Conservation (phyloP, 2,329 filamentous ascomycete genomes). For the Nemania sp. region DNA sequence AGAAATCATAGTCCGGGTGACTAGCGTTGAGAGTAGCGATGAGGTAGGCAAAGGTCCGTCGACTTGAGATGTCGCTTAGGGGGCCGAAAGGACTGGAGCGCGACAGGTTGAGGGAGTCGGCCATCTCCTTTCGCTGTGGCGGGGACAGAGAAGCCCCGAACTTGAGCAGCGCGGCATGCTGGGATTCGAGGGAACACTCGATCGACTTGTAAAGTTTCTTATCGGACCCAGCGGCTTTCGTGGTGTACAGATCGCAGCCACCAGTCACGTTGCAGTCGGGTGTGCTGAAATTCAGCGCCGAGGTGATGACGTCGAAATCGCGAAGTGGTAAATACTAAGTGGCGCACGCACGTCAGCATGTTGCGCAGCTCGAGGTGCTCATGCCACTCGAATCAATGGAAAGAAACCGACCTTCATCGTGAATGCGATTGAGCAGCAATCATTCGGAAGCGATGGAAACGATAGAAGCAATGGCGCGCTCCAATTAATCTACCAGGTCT, state of each 20-base stretch:
- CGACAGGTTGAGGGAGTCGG: slow-evolving; percentile 71
- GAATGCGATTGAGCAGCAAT: slow-evolving; percentile 6
- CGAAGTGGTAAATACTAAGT: slow-evolving; percentile 84
- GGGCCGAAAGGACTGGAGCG: slow-evolving; percentile 91
- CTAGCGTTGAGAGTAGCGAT: slow-evolving; percentile 96
- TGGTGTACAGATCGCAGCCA: slow-evolving; percentile 95
- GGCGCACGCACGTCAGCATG: slow-evolving; percentile 5
- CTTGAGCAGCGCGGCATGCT: slow-evolving; percentile 85
- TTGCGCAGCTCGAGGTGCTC: background rate
- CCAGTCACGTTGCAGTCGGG: slow-evolving; percentile 90
- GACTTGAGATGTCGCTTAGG: slow-evolving; percentile 83
- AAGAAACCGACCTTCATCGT: slow-evolving; percentile 37
- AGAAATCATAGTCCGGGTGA: slow-evolving; percentile 97
- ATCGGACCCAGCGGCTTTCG: slow-evolving; percentile 90
- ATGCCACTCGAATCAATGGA: background rate
- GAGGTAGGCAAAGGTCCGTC: slow-evolving; percentile 91
- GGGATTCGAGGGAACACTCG: slow-evolving; percentile 84
- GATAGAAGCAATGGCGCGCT: too few relatives aligned
- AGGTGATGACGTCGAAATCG: slow-evolving; percentile 89
- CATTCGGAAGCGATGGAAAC: slow-evolving; percentile 1
- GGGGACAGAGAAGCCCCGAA: slow-evolving; percentile 87
- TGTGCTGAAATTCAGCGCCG: slow-evolving; percentile 93
- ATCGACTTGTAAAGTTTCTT: slow-evolving; percentile 98
- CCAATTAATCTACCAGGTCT: too few relatives aligned
- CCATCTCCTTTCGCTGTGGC: slow-evolving; percentile 72